Evolutionary conservation across 495 filamentous ascomycete species (phyloP).

Genomic region (Tetracladium marchalianum): DNA sequence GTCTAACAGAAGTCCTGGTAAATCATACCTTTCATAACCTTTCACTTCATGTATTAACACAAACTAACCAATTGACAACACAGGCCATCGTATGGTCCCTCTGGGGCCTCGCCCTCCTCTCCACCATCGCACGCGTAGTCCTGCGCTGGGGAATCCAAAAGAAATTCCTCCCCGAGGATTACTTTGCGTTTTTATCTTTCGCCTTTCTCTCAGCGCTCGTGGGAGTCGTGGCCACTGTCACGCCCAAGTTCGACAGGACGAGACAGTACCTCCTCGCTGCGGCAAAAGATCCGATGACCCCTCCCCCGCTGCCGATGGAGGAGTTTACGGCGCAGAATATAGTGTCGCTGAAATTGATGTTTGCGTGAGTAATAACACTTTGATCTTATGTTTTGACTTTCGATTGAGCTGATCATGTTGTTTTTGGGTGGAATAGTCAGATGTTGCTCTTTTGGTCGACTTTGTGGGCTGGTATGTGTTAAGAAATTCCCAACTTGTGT

Average conservation of each 20-base stretch:
- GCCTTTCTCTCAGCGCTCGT: conserved; percentile 3
- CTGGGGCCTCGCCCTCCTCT: conserved; percentile 4
- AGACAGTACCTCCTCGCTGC: conserved; percentile 2
- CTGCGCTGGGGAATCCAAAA: conserved; percentile 5
- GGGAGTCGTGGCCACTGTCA: conserved; percentile 1
- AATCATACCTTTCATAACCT: background rate
- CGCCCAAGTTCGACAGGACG: conserved; percentile 4
- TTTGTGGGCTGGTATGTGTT: conserved; percentile 10
- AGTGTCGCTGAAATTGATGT: conserved; percentile 16
- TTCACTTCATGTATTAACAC: background rate
- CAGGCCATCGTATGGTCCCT: conserved; percentile 9
- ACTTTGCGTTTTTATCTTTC: conserved; percentile 5
- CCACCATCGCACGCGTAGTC: conserved; percentile 3
- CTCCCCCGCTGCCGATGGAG: conserved; percentile 3
- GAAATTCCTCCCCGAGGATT: conserved; percentile 7
- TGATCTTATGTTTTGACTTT: background rate
- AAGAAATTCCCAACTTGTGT: background rate
- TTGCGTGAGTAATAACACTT: conserved; percentile 2
- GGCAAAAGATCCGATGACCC: conserved; percentile 5
- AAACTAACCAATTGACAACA: background rate
- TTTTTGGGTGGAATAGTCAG: background rate
- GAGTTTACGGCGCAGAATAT: conserved; percentile 4
- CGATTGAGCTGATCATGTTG: no score
- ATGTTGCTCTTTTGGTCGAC: conserved; percentile 16
- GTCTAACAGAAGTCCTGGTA: no score